Evolutionary conservation across 345 rosid species (phyloP).

Genomic region (Eucalyptus rudis): DNA sequence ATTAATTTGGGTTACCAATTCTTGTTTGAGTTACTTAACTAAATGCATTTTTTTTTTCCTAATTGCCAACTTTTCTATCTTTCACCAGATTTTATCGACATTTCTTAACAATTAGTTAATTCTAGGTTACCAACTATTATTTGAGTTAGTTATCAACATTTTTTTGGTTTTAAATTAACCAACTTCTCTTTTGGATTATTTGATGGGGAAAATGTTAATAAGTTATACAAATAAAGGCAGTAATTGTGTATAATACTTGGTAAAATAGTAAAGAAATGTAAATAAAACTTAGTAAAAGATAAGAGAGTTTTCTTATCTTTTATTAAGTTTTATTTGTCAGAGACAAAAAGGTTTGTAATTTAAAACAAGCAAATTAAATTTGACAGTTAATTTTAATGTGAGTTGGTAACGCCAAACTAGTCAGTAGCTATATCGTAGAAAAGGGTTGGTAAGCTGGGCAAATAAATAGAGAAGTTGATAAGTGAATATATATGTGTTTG

Average conservation of each 20-base stretch:
- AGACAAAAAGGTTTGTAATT: neutral
- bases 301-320: neutral
- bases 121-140: neutral
- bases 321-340: neutral
- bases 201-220: neutral
- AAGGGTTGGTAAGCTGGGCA: neutral
- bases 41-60: neutral
- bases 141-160: neutral
- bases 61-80: neutral
- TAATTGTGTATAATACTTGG: neutral
- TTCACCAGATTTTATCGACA: neutral
- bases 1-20: neutral
- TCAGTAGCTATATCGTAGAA: neutral
- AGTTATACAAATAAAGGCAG: neutral
- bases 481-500: neutral
- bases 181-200: neutral
- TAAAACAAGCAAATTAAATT: neutral
- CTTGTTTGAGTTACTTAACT: neutral
- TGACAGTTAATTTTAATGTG: neutral
- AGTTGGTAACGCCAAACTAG: neutral
- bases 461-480: neutral
- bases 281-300: neutral
- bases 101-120: neutral
- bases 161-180: neutral
- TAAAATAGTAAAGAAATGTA: neutral